These are phyloP conservation scores for Gracilaria domingensis DNA, from an alignment of 23 red algal genomes.

Conservation along the genomic window DNA sequence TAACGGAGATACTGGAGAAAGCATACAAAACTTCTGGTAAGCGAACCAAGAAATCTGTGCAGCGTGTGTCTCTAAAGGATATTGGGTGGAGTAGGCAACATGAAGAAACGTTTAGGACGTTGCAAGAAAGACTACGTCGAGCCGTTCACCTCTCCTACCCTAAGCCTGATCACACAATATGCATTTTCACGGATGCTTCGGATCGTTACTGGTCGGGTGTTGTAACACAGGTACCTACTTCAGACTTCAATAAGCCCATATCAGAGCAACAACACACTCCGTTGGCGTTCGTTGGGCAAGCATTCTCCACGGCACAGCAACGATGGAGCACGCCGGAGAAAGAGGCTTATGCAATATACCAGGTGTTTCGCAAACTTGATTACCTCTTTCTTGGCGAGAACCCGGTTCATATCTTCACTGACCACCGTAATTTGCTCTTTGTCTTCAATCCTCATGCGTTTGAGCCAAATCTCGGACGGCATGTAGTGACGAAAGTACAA, in stretches of 20 bases:
- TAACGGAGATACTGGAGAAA: constrained; percentile 24
- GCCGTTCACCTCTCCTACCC: constrained; percentile 26
- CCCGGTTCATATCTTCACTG: constrained; percentile 35
- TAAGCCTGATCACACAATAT: constrained; percentile 20
- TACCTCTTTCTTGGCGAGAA: constrained; percentile 40
- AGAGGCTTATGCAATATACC: constrained; percentile 42
- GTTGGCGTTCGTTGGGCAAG: constrained; percentile 14
- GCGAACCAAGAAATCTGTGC: constrained; percentile 25
- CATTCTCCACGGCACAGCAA: constrained; percentile 23
- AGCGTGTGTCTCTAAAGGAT: neutral
- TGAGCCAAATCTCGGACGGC: constrained; percentile 28
- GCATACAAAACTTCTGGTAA: neutral
- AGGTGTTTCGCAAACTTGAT: constrained; percentile 36
- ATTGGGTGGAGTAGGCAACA: constrained; percentile 9
- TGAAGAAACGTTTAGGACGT: constrained; percentile 4
- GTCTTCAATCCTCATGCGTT: constrained; percentile 8
- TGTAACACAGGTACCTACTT: constrained; percentile 13
- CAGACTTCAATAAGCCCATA: neutral
- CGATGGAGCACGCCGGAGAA: constrained; percentile 51
- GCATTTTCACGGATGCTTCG: constrained; percentile 41
- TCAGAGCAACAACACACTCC: constrained; percentile 1
- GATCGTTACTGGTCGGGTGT: constrained; percentile 37
- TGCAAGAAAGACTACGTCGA: constrained; percentile 14
- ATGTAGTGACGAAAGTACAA: constrained; percentile 40
- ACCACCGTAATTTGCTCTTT: constrained; percentile 50